A percentile compares a stretch with the other conserved stretches of the same genome.
Evolutionary conservation across 345 rosid species (phyloP).

Genomic region (Lumnitzera littorea): DNA sequence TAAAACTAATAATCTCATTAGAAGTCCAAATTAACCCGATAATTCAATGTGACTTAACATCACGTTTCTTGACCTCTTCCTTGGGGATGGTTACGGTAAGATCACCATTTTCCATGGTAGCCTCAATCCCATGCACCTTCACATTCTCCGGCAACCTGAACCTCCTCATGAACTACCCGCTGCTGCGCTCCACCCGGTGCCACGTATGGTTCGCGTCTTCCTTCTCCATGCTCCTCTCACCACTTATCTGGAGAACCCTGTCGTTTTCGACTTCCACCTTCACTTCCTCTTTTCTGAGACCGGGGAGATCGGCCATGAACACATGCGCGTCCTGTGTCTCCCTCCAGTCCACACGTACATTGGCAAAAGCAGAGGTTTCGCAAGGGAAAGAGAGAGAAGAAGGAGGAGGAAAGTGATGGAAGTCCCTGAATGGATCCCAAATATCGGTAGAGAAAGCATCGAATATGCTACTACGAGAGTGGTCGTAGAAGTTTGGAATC

Average conservation of each 20-base stretch:
- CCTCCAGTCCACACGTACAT: constrained; percentile 12
- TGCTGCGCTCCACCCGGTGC: constrained; percentile 18
- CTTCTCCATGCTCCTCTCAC: constrained; percentile 13
- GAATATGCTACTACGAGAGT: too few relatives aligned
- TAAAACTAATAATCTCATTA: too few relatives aligned
- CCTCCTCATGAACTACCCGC: constrained; percentile 18
- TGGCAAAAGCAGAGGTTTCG: constrained; percentile 9
- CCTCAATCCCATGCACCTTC: constrained; percentile 10
- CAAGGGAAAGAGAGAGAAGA: neutral
- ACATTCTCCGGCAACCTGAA: constrained; percentile 14
- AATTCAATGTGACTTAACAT: constrained; percentile 10
- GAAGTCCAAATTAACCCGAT: constrained; percentile 14
- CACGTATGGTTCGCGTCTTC: constrained; percentile 17
- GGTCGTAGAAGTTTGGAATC: too few relatives aligned
- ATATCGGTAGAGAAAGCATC: constrained; percentile 18
- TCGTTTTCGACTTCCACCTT: constrained; percentile 16
- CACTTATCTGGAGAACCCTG: constrained; percentile 16
- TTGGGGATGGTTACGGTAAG: constrained; percentile 16
- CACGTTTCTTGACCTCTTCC: constrained; percentile 7
- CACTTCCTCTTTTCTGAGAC: constrained; percentile 17
- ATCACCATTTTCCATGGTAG: constrained; percentile 14
- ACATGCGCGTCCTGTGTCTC: constrained; percentile 16
- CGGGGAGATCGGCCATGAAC: constrained; percentile 13
- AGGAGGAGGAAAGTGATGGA: neutral
- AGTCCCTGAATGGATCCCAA: constrained; percentile 13